phyloP scores from a whole-genome alignment of 768 basidiomycete species.

The Gloeostereum incarnatum region DNA sequence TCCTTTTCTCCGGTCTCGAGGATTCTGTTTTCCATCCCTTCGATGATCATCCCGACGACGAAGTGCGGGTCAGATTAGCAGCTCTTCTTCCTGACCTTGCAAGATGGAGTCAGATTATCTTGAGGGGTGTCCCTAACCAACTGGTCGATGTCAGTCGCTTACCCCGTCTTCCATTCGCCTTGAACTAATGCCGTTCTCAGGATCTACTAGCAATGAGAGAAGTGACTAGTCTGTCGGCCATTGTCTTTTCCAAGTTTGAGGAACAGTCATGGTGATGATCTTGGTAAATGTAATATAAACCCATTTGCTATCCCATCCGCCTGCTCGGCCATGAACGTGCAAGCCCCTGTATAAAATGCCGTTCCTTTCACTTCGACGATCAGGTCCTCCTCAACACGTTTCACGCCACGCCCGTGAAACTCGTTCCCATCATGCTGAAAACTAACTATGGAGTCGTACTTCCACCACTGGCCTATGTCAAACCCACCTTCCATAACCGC shows the following conservation, averaged over 20 bases:
- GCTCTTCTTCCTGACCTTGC: conserved; percentile 74
- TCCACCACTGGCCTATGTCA: conserved; percentile 16
- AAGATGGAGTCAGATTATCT: conserved; percentile 63
- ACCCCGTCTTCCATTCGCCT: conserved; percentile 1
- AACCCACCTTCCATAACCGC: conserved; percentile 15
- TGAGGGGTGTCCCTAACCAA: conserved; percentile 69
- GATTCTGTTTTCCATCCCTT: conserved; percentile 44
- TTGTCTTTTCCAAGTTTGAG: conserved; percentile 63
- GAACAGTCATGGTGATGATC: conserved; percentile 26
- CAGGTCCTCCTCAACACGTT: conserved; percentile 7
- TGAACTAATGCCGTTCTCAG: conserved; percentile 21
- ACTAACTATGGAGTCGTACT: conserved; percentile 25
- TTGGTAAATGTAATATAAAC: too few species aligned
- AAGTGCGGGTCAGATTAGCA: conserved; percentile 59
- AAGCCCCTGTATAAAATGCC: conserved; percentile 23
- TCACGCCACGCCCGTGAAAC: conserved; percentile 17
- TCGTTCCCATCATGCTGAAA: conserved; percentile 10
- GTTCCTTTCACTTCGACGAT: conserved; percentile 20
- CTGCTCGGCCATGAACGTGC: too few species aligned
- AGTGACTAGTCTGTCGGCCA: conserved; percentile 59
- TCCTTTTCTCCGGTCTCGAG: conserved; percentile 56
- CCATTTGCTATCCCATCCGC: too few species aligned
- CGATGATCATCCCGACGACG: conserved; percentile 18
- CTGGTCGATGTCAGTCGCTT: conserved; percentile 64
- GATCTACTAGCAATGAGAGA: conserved; percentile 55